phyloP scores from a whole-genome alignment of 2,329 filamentous ascomycete genomes.

The Dactylellina sp. region DNA sequence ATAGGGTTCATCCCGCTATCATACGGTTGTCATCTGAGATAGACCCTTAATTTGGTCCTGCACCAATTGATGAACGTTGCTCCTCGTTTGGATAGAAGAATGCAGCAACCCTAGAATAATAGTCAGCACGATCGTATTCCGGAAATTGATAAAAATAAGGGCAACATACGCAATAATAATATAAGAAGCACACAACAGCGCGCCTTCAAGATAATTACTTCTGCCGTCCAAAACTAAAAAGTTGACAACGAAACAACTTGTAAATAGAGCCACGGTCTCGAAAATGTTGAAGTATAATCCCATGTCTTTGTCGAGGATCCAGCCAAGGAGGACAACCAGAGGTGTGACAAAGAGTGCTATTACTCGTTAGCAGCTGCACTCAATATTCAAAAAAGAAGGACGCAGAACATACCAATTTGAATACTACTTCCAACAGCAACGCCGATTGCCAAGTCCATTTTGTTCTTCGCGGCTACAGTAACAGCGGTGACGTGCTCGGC shows the following conservation, averaged over 20 bases:
- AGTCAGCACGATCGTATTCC: slow-evolving; percentile 13
- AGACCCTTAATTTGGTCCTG: slow-evolving; percentile 45
- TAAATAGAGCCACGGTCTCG: slow-evolving; percentile 87
- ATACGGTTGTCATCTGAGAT: too few species aligned
- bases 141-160: background rate
- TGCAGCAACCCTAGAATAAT: slow-evolving; percentile 37
- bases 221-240: slow-evolving; percentile 86
- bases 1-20: too few species aligned
- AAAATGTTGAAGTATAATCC: slow-evolving; percentile 87
- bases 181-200: slow-evolving; percentile 67
- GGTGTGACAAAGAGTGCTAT: slow-evolving; percentile 75
- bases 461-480: slow-evolving; percentile 78
- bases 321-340: slow-evolving; percentile 77
- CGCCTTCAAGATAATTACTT: slow-evolving; percentile 86
- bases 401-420: slow-evolving; percentile 68
- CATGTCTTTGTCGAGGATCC: slow-evolving; percentile 76
- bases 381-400: background rate
- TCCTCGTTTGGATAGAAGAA: slow-evolving; percentile 55
- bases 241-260: slow-evolving; percentile 86
- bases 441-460: slow-evolving; percentile 80
- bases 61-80: slow-evolving; percentile 52
- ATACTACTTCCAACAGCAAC: slow-evolving; percentile 78
- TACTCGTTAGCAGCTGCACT: background rate
- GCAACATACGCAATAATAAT: slow-evolving; percentile 56
- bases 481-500: slow-evolving; percentile 79